Conservation (phyloP, 108 stramenopile genomes). For the Nannochloropsis gaditana region DNA sequence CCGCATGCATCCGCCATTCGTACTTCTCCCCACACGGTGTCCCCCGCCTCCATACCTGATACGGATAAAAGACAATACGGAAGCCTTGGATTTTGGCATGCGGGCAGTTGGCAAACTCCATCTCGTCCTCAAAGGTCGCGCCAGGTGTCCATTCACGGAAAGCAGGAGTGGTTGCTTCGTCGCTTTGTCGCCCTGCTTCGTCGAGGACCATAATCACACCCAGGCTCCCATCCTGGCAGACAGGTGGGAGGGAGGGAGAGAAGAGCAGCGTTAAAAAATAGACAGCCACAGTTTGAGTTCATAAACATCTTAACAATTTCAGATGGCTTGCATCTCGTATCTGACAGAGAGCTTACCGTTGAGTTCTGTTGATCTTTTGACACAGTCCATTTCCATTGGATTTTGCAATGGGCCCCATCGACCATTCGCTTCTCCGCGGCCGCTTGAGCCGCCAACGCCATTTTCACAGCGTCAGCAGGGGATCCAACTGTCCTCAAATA, state of each 20-base stretch:
- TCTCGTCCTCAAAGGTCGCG: constrained; percentile 1
- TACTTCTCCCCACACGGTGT: too few species aligned
- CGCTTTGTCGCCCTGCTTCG: neutral
- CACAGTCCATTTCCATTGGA: neutral
- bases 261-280: too few species aligned
- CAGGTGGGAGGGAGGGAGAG: neutral
- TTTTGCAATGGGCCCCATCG: neutral
- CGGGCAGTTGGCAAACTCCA: neutral
- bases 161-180: neutral
- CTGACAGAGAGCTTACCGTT: neutral
- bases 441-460: neutral
- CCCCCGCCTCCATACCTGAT: neutral
- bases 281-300: neutral
- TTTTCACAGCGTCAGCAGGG: too few species aligned
- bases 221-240: neutral
- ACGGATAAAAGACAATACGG: neutral
- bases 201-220: neutral
- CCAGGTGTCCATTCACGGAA: neutral
- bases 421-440: neutral
- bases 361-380: neutral
- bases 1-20: too few species aligned
- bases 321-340: neutral
- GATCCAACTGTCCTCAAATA: too few species aligned
- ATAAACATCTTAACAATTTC: neutral
- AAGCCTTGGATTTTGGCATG: neutral